These are phyloP conservation scores for Exophiala sp. DNA, from an alignment of 2,329 filamentous ascomycete species.

Conservation along the genomic window DNA sequence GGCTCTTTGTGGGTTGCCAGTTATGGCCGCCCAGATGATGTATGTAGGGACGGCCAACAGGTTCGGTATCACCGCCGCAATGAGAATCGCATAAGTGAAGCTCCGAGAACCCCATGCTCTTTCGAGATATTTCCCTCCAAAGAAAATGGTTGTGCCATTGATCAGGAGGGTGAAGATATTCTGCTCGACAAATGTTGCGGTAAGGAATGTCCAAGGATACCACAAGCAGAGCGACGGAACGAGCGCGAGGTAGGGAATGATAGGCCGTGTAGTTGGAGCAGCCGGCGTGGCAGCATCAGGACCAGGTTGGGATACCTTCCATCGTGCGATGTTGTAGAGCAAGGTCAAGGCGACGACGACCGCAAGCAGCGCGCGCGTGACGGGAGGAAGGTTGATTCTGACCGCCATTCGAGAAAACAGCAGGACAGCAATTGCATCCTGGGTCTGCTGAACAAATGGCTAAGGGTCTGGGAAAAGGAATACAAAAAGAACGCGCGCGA, in stretches of 20 bases:
- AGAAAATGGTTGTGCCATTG: constrained; percentile 72
- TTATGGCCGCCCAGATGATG: constrained; percentile 66
- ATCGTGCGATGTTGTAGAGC: constrained; percentile 61
- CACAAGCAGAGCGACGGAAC: constrained; percentile 75
- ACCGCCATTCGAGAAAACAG: constrained; percentile 53
- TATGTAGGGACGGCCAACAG: constrained; percentile 66
- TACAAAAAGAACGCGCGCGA: no score
- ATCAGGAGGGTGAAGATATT: constrained; percentile 82
- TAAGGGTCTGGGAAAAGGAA: no score
- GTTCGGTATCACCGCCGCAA: constrained; percentile 76
- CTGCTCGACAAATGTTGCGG: constrained; percentile 82
- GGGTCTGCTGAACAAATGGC: not conserved
- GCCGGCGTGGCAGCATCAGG: constrained; percentile 32
- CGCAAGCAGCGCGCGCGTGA: constrained; percentile 76
- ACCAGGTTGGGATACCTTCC: constrained; percentile 55
- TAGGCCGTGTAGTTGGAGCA: constrained; percentile 50
- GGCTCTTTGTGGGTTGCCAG: constrained; percentile 35
- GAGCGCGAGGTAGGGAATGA: constrained; percentile 80
- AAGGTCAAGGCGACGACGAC: constrained; percentile 70
- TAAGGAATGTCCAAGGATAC: constrained; percentile 89
- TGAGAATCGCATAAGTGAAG: constrained; percentile 80
- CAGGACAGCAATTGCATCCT: not conserved
- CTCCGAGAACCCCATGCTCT: constrained; percentile 89
- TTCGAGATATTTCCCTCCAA: constrained; percentile 92
- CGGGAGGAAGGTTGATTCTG: constrained; percentile 84